These are phyloP conservation scores for Ettlia oleoabundans DNA, from an alignment of 139 green algal genomes.

Conservation along the genomic window DNA sequence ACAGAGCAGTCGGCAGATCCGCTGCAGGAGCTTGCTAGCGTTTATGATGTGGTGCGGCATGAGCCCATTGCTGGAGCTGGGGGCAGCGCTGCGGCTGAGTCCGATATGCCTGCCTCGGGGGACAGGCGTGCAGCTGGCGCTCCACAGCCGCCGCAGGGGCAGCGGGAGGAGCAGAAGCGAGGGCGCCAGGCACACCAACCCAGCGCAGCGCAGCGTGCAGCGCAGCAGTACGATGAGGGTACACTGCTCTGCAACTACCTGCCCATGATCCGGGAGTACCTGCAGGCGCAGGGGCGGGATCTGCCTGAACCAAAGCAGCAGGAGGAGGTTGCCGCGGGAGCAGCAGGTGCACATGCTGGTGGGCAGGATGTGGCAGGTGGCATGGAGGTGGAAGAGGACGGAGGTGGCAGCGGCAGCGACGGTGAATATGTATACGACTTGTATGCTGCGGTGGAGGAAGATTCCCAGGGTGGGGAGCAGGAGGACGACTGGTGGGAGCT, in stretches of 20 bases:
- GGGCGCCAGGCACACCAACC: background rate
- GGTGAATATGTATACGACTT: constrained; percentile 55
- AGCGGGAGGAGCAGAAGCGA: background rate
- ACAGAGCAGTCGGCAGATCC: constrained; percentile 27
- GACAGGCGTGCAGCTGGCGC: too few relatives aligned
- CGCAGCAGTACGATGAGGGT: constrained; percentile 25
- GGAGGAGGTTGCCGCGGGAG: background rate
- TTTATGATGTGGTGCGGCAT: constrained; percentile 34
- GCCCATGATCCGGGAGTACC: constrained; percentile 42
- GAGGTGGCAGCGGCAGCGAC: background rate
- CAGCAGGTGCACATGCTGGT: too few relatives aligned
- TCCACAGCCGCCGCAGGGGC: background rate
- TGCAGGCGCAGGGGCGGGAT: background rate
- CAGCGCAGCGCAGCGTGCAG: constrained; percentile 11
- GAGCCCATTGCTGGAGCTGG: background rate
- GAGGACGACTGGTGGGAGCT: constrained; percentile 29
- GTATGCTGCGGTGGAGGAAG: constrained; percentile 35
- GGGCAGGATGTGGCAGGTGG: background rate
- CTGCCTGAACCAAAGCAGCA: background rate
- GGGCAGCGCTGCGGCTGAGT: too few relatives aligned
- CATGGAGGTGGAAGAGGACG: constrained; percentile 19
- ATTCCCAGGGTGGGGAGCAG: background rate
- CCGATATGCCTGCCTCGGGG: too few relatives aligned
- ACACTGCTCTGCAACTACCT: constrained; percentile 43
- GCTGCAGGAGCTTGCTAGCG: background rate